These are phyloP conservation scores for Friedmanniomyces simplex DNA, from an alignment of 495 filamentous ascomycete genomes.

Conservation along the genomic window DNA sequence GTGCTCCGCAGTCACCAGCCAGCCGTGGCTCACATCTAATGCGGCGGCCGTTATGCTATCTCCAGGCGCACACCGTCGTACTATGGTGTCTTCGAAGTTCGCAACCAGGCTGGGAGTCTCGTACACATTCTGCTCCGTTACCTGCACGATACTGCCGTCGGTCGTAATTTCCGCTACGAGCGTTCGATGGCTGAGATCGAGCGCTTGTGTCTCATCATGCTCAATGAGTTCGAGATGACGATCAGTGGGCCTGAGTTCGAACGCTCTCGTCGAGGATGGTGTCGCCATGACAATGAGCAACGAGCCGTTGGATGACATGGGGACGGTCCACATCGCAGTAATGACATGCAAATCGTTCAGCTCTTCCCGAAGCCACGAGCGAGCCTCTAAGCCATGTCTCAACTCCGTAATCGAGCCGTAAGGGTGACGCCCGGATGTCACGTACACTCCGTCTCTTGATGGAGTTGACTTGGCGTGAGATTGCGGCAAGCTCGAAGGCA, in stretches of 20 bases:
- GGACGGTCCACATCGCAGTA: conserved; percentile 24
- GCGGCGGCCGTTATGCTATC: background rate
- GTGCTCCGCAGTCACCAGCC: background rate
- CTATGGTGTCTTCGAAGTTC: conserved; percentile 10
- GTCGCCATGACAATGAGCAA: conserved; percentile 12
- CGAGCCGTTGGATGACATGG: background rate
- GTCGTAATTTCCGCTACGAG: conserved; percentile 14
- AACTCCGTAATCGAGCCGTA: conserved; percentile 29
- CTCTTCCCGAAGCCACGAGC: background rate
- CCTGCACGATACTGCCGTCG: conserved; percentile 20
- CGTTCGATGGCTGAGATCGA: conserved; percentile 21
- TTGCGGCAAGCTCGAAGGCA: conserved; percentile 25
- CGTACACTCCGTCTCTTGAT: conserved; percentile 20
- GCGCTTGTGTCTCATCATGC: conserved; percentile 2
- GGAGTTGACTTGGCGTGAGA: conserved; percentile 1
- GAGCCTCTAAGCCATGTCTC: conserved; percentile 24
- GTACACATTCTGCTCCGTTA: conserved; percentile 17
- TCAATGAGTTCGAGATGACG: conserved; percentile 3
- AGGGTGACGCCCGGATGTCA: conserved; percentile 28
- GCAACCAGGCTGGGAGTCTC: background rate
- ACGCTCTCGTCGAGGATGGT: conserved; percentile 9
- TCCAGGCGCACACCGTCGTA: background rate
- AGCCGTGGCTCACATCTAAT: background rate
- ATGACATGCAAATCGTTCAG: background rate
- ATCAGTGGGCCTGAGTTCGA: conserved; percentile 8